These are phyloP conservation scores for Scheffersomyces ergatensis DNA, from an alignment of 805 yeast genomes.

Conservation along the genomic window DNA sequence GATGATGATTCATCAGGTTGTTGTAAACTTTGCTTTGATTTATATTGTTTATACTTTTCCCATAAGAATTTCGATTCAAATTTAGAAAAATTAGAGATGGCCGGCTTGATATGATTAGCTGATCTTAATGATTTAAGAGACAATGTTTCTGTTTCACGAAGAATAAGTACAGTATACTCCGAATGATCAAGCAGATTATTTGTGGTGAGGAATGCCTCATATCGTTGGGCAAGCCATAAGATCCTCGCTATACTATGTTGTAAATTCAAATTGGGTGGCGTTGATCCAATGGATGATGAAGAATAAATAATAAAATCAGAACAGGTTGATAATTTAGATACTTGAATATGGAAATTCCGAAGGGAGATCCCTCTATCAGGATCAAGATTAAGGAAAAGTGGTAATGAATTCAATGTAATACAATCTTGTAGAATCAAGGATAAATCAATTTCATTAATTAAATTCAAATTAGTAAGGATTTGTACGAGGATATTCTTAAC, in stretches of 20 bases:
- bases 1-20: background rate
- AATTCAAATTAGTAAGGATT: constrained; percentile 1
- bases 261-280: constrained; percentile 15
- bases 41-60: background rate
- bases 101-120: background rate
- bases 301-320: constrained; percentile 74
- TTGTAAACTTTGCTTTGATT: background rate
- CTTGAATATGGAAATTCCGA: constrained; percentile 84
- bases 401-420: constrained; percentile 41
- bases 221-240: constrained; percentile 37
- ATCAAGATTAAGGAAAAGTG: constrained; percentile 58
- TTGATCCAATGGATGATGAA: constrained; percentile 36
- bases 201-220: constrained; percentile 16
- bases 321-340: constrained; percentile 70
- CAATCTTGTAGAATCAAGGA: constrained; percentile 38
- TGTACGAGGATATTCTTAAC: constrained; percentile 15
- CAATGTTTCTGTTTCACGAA: background rate
- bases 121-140: background rate
- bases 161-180: constrained; percentile 10
- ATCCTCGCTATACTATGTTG: constrained; percentile 25
- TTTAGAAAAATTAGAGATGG: background rate
- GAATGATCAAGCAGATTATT: constrained; percentile 2
- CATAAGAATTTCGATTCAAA: background rate
- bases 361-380: constrained; percentile 73
- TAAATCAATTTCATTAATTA: constrained; percentile 15